Conservation (phyloP, 305 asterid genomes). For the Fraxinus baroniana region DNA sequence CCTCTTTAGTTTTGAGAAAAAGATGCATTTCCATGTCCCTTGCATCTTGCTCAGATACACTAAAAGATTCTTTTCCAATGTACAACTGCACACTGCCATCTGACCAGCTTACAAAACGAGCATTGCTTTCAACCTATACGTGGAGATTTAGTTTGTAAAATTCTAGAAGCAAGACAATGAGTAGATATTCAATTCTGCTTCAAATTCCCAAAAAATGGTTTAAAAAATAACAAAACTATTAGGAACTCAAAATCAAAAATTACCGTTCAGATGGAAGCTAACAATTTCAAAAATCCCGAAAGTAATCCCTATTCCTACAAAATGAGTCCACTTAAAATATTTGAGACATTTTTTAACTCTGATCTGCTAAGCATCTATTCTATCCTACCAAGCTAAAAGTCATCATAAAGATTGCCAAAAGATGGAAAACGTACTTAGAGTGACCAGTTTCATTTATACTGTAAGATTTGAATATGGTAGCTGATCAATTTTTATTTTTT, state of each 20-base stretch:
- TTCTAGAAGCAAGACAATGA: not conserved
- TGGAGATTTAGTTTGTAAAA: not conserved
- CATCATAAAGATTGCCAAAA: not conserved
- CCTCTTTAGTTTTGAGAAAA: constrained; percentile 54
- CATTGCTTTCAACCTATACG: constrained; percentile 48
- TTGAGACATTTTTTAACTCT: not conserved
- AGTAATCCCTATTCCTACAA: not conserved
- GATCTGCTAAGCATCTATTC: not conserved
- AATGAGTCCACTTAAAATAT: not conserved
- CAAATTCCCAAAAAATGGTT: not conserved
- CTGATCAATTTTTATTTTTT: no score
- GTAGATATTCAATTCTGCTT: not conserved
- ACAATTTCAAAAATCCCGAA: not conserved
- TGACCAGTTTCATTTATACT: not conserved
- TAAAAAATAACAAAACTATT: not conserved
- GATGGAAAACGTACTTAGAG: not conserved
- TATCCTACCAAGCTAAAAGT: not conserved
- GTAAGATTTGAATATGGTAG: no score
- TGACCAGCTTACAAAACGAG: constrained; percentile 55
- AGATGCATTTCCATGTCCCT: constrained; percentile 52
- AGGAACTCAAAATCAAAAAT: not conserved
- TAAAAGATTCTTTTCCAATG: constrained; percentile 51
- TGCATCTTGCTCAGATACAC: constrained; percentile 47
- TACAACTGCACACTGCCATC: constrained; percentile 48
- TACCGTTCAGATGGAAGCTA: not conserved